A percentile compares a stretch with the other conserved stretches of the same genome.
phyloP scores from a whole-genome alignment of 768 basidiomycete species.

The Tricholoma furcatifolium region DNA sequence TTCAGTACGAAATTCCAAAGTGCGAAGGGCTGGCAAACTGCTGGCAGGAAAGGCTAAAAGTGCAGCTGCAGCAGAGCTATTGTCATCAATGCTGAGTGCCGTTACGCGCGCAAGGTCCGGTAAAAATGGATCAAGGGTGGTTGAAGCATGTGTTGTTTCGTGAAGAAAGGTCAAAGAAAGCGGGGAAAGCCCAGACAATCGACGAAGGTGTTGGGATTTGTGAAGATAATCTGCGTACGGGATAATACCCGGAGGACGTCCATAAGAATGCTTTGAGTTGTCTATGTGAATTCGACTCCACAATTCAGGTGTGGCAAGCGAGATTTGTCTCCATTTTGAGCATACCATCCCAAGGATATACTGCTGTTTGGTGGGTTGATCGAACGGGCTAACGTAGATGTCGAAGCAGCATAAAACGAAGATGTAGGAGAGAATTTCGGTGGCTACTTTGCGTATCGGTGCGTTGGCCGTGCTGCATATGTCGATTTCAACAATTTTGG shows the following conservation, averaged over 20 bases:
- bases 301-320: conserved; percentile 1
- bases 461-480: conserved; percentile 4
- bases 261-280: not conserved
- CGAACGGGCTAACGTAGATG: not conserved
- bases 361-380: not conserved
- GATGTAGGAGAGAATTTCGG: conserved; percentile 4
- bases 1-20: not conserved
- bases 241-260: not conserved
- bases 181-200: not conserved
- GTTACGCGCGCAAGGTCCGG: conserved; percentile 2
- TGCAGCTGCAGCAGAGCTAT: not conserved
- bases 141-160: not conserved
- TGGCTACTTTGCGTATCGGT: conserved; percentile 6
- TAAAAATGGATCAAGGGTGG: not conserved
- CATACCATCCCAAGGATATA: conserved; percentile 3
- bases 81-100: not conserved
- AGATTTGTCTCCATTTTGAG: conserved; percentile 7
- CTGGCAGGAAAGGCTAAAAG: not conserved
- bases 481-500: not conserved
- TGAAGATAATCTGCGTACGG: not conserved
- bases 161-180: conserved; percentile 1
- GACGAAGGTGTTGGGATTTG: not conserved
- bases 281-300: conserved; percentile 6
- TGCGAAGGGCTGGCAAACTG: not conserved
- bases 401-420: conserved; percentile 5